Conservation (phyloP, 441 rosid genomes). For the Manihot esculenta region DNA sequence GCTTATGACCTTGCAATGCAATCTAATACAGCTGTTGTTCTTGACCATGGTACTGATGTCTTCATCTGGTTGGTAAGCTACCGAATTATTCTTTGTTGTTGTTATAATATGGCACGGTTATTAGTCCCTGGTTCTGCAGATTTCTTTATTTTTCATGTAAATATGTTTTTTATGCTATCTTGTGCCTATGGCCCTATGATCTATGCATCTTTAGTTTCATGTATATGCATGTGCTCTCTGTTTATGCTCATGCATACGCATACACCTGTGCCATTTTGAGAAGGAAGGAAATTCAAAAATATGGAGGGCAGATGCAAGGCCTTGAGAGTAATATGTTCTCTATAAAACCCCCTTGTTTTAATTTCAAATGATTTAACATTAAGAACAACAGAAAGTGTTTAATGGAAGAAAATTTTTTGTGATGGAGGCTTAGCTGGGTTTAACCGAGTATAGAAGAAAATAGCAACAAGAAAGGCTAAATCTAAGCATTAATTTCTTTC, state of each 20-base stretch:
- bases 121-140: background rate
- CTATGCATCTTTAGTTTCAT: constrained; percentile 18
- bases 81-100: constrained; percentile 19
- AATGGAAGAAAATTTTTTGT: background rate
- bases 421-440: background rate
- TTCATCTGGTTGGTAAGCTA: constrained; percentile 95
- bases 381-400: background rate
- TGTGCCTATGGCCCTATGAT: constrained; percentile 7
- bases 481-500: background rate
- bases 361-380: background rate
- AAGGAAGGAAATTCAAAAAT: background rate
- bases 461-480: background rate
- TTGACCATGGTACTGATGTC: constrained; percentile 96
- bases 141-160: constrained; percentile 14
- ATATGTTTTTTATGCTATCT: constrained; percentile 8
- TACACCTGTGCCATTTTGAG: background rate
- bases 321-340: background rate
- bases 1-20: constrained; percentile 96
- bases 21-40: constrained; percentile 91
- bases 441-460: background rate
- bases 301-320: background rate
- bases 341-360: background rate
- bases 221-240: background rate
- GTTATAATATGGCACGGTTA: background rate
- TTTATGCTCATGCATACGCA: background rate